Evolutionary conservation across 164 flowering plant species (phyloP), one percentile per base, ranked within the genome.

Genomic region (Vitis labrusca): DNA sequence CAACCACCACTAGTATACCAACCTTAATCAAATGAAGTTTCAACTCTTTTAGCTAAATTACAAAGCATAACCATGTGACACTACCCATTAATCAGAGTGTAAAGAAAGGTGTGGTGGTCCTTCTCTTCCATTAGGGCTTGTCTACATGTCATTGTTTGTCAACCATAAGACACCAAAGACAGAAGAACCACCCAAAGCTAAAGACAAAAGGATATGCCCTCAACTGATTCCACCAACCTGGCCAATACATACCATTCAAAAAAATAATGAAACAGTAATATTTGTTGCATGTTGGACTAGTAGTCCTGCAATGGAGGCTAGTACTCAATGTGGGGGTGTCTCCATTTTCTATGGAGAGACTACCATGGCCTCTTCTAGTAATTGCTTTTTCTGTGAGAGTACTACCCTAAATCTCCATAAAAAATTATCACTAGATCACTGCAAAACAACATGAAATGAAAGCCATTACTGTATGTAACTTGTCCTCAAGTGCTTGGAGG

Each of bases 31-130:
- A 69, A 69, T 70, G 72, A 59, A 64, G 61, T 66, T 60, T 68
- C 78, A 72, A 78, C 70, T 50, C 64, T 72, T 50, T 58, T 77
- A 61, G 69, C 72, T 63, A 79, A 70, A 70, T 60, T 55, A 79
- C 73, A 76, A 73, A 76, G 77, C 78, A 75, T 58, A 79, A 79
- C 73, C 82, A 79, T 79, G 82, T 76, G 82, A 76, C 58, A 14
- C 72, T 73, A 52, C 70, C 74, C 56, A 63, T 61, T 50, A 47
- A 67, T 37, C n/a, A 60, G 58, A 61, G 12, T n/a, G 9, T 48
- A 49, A 50, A 44, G 57, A 53, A 73, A 59, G 16, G 67, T 48
- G 83, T 80, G 44, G 44, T 37, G 44, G 44, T 80, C 83, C 67
- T 69, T 14, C 67, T 29, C 56, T 59, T 61, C 54, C 65, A 62